phyloP scores from a whole-genome alignment of 2,329 filamentous ascomycete genomes.

The Tolypocladium endophyticum region DNA sequence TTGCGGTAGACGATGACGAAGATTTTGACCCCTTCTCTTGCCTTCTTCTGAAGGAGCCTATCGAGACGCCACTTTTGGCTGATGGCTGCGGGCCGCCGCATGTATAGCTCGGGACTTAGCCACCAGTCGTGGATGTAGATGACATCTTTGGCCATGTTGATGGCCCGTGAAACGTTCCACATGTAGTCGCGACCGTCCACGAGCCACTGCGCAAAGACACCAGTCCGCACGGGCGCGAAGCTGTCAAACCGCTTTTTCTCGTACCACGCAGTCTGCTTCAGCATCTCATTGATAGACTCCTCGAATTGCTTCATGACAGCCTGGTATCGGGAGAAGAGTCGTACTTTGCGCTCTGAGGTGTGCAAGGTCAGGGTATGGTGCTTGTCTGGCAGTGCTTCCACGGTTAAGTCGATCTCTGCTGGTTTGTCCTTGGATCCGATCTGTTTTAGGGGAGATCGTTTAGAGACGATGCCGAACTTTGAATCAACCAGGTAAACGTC shows the following conservation, averaged over 20 bases:
- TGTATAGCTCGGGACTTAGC: conserved; percentile 91
- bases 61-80: conserved; percentile 98
- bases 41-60: conserved; percentile 84
- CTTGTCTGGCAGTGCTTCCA: conserved; percentile 32
- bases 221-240: conserved; percentile 79
- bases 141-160: conserved; percentile 94
- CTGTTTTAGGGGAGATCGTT: conserved; percentile 46
- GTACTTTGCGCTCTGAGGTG: conserved; percentile 87
- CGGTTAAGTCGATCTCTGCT: conserved; percentile 29
- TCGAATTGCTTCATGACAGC: conserved; percentile 85
- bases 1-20: conserved; percentile 98
- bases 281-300: conserved; percentile 83
- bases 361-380: conserved; percentile 82
- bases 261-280: conserved; percentile 71
- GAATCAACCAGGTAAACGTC: conserved; percentile 96
- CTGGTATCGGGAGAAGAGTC: conserved; percentile 84
- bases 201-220: conserved; percentile 89
- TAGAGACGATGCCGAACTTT: conserved; percentile 72
- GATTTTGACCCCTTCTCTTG: conserved; percentile 88
- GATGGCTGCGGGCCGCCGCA: conserved; percentile 86
- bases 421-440: conserved; percentile 50
- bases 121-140: conserved; percentile 99
- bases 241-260: conserved; percentile 80
- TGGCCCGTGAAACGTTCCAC: conserved; percentile 97
- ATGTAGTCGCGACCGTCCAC: conserved; percentile 97